Percentiles rank a stretch among this genome's conserved stretches.
Conservation (phyloP, 192 early-diverging fungal species). For the Blastocladiella britannica region DNA sequence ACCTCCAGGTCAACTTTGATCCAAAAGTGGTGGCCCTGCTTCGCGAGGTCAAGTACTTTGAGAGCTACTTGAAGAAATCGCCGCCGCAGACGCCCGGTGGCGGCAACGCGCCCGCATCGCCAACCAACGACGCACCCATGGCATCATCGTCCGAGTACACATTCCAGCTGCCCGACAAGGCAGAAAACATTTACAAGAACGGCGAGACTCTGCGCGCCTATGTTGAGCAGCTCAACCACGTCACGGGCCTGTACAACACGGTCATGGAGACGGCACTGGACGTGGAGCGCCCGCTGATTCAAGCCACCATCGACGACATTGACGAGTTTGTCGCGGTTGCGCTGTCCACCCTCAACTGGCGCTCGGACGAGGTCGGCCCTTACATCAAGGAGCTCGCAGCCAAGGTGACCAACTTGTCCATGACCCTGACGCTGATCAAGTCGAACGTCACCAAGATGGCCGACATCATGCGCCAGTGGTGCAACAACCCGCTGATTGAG, state of each 20-base stretch:
- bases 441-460: constrained; percentile 88
- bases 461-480: constrained; percentile 61
- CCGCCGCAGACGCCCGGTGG: not conserved
- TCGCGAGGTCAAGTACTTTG: constrained; percentile 42
- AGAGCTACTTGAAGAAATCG: not conserved
- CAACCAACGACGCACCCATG: no score
- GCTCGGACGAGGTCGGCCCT: constrained; percentile 23
- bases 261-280: constrained; percentile 29
- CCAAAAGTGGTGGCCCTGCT: constrained; percentile 44
- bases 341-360: constrained; percentile 34
- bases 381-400: constrained; percentile 24
- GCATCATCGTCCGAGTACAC: no score
- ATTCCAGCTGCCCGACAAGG: constrained; percentile 16
- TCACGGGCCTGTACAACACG: constrained; percentile 30
- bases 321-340: constrained; percentile 30
- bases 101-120: constrained; percentile 15
- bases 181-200: constrained; percentile 29
- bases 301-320: constrained; percentile 24
- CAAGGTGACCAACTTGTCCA: constrained; percentile 31
- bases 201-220: constrained; percentile 34
- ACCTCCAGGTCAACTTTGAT: constrained; percentile 41
- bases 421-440: constrained; percentile 39
- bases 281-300: constrained; percentile 36
- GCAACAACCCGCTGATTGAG: constrained; percentile 56
- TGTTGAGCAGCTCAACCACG: constrained; percentile 37